phyloP scores from a whole-genome alignment of 371 early-diverging fungal genomes.

The Actinomortierella ambigua region DNA sequence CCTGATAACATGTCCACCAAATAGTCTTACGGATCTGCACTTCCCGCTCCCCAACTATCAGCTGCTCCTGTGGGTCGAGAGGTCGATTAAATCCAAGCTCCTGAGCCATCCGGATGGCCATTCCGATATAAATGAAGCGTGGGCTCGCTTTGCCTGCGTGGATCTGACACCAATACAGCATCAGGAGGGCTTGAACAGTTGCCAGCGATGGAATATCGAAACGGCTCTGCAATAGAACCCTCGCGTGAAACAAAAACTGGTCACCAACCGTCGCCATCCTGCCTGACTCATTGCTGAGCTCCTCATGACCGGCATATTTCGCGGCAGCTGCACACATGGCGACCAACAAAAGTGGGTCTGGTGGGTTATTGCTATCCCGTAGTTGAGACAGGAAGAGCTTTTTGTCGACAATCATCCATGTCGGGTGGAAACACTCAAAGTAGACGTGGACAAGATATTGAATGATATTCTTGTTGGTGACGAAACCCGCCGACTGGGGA shows the following conservation, averaged over 20 bases:
- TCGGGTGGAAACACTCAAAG: conserved; percentile 59
- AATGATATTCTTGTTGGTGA: conserved; percentile 45
- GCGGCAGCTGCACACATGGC: conserved; percentile 66
- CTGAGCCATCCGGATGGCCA: conserved; percentile 71
- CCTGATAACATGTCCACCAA: conserved; percentile 71
- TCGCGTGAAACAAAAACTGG: conserved; percentile 59
- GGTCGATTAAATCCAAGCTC: conserved; percentile 62
- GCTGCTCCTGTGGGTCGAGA: conserved; percentile 46
- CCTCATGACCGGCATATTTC: conserved; percentile 61
- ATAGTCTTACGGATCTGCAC: conserved; percentile 61
- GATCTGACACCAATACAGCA: conserved; percentile 68
- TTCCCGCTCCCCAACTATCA: conserved; percentile 54
- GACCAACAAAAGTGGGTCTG: conserved; percentile 57
- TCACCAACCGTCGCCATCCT: conserved; percentile 58
- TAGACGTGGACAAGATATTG: conserved; percentile 56
- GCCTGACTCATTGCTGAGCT: conserved; percentile 51
- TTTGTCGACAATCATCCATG: conserved; percentile 64
- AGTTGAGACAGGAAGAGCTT: conserved; percentile 55
- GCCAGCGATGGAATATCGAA: conserved; percentile 60
- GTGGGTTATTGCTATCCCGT: conserved; percentile 38
- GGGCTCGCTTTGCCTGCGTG: conserved; percentile 60
- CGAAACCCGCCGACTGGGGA: conserved; percentile 16
- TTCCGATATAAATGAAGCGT: conserved; percentile 62
- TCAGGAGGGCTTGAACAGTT: conserved; percentile 62
- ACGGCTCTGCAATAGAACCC: conserved; percentile 60